phyloP scores from a whole-genome alignment of 192 early-diverging fungal genomes.

The Chytriomyces hyalinus region DNA sequence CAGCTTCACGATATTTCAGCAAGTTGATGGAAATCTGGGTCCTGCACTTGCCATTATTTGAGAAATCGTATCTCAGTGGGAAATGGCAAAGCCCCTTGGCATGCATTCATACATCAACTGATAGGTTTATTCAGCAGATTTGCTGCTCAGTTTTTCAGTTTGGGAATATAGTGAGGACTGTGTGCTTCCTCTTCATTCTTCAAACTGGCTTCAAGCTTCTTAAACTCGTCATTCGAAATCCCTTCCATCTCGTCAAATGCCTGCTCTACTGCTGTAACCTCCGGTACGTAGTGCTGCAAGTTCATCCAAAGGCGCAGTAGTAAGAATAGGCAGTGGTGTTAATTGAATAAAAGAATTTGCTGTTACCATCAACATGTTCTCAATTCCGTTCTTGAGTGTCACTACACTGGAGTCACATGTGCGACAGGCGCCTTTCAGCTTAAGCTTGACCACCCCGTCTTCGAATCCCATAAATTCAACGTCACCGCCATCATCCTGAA shows the following conservation, averaged over 20 bases:
- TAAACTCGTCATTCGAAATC: constrained; percentile 82
- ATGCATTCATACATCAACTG: too few relatives aligned
- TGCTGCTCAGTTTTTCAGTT: too few relatives aligned
- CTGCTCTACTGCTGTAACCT: constrained; percentile 84
- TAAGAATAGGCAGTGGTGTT: neutral
- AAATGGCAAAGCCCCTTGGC: too few relatives aligned
- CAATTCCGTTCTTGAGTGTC: constrained; percentile 98
- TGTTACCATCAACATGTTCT: constrained; percentile 91
- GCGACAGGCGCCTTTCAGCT: constrained; percentile 93
- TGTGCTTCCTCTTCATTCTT: neutral
- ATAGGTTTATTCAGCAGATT: too few relatives aligned
- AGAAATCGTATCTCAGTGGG: too few relatives aligned
- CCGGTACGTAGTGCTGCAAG: constrained; percentile 90
- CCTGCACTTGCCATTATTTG: too few relatives aligned
- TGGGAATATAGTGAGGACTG: too few relatives aligned
- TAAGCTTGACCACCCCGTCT: constrained; percentile 83
- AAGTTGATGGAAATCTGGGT: too few relatives aligned
- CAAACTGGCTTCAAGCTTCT: constrained; percentile 74
- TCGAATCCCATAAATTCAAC: constrained; percentile 93
- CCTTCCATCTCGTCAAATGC: constrained; percentile 84
- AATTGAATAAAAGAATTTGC: neutral
- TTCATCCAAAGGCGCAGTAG: neutral
- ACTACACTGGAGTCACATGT: constrained; percentile 88
- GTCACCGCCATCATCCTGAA: constrained; percentile 99
- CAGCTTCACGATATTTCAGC: too few relatives aligned